These are phyloP conservation scores for Sporothrix brasiliensis DNA, from an alignment of 2,329 filamentous ascomycete genomes.

Conservation along the genomic window DNA sequence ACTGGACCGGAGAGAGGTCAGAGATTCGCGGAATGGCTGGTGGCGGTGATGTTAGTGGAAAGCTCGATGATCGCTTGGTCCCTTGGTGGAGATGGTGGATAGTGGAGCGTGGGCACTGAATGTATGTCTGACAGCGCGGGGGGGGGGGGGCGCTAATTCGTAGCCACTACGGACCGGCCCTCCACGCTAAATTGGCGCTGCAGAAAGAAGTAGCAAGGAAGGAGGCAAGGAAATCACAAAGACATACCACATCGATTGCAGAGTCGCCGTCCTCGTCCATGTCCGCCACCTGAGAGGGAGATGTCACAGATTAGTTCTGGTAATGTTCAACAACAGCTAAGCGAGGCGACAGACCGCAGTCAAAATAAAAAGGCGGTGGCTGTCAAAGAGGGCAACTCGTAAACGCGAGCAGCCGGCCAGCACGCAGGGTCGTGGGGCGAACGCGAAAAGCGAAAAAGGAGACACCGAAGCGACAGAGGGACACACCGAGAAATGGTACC, in stretches of 20 bases:
- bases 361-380: neutral
- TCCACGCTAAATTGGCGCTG: neutral
- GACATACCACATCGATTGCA: constrained; percentile 32
- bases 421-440: neutral
- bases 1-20: constrained; percentile 37
- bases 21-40: constrained; percentile 35
- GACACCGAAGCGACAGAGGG: neutral
- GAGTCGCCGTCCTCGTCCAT: constrained; percentile 30
- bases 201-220: neutral
- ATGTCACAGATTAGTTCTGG: neutral
- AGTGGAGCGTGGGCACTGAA: neutral
- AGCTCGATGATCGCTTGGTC: too few species aligned
- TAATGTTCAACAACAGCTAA: neutral
- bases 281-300: constrained; percentile 17
- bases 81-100: neutral
- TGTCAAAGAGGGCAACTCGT: neutral
- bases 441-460: neutral
- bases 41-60: constrained; percentile 1
- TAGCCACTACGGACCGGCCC: constrained; percentile 8
- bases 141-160: neutral
- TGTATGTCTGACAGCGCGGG: neutral
- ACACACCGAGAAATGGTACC: neutral
- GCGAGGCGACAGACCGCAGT: neutral
- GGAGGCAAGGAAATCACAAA: neutral
- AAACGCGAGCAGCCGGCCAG: neutral